Evolutionary conservation across 257 asterid genomes (phyloP).

Genomic region (Nicotiana sylvestris): DNA sequence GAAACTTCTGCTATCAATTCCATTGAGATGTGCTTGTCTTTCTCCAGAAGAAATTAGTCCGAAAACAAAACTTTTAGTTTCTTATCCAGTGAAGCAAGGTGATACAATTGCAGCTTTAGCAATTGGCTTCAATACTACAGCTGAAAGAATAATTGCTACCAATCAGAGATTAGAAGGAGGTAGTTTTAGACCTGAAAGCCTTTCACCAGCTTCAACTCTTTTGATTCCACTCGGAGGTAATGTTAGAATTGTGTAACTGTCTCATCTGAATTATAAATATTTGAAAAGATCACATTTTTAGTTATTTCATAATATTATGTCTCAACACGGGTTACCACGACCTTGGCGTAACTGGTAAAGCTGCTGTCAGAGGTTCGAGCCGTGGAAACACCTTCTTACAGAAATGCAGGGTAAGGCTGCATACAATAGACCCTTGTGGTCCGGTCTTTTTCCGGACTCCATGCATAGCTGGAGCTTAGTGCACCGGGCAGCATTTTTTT

Average conservation of each 20-base stretch:
- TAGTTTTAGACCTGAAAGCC: constrained; percentile 20
- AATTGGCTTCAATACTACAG: constrained; percentile 31
- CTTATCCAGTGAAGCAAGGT: constrained; percentile 49
- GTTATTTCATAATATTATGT: background rate
- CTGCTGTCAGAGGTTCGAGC: too few species aligned
- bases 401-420: too few species aligned
- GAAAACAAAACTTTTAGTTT: constrained; percentile 25
- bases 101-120: constrained; percentile 41
- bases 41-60: constrained; percentile 17
- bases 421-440: too few species aligned
- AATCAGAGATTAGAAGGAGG: constrained; percentile 27
- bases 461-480: too few species aligned
- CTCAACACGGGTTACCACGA: too few species aligned
- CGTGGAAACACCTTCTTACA: too few species aligned
- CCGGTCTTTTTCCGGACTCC: too few species aligned
- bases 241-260: background rate
- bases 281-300: background rate
- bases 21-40: constrained; percentile 56
- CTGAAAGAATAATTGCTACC: constrained; percentile 33
- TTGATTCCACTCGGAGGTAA: constrained; percentile 32
- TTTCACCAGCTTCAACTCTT: constrained; percentile 39
- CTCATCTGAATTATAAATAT: background rate
- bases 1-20: constrained; percentile 24
- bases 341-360: too few species aligned
- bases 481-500: too few species aligned